phyloP scores from a whole-genome alignment of 1,284 basidiomycete genomes.

The Cryptococcus maquisensis region DNA sequence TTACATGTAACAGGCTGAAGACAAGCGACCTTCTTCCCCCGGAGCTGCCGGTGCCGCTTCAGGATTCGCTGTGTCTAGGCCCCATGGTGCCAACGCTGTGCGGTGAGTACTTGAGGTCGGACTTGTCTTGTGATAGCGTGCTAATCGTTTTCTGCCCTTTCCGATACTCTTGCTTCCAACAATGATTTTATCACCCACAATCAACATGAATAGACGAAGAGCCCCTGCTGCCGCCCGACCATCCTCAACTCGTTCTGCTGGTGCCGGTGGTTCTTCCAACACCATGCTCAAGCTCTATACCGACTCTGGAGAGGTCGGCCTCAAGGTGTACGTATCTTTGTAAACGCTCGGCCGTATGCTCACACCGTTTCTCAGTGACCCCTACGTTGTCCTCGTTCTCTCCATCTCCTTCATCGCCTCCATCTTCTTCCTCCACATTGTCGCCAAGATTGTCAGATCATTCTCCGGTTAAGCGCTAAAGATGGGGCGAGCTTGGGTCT shows the following conservation, averaged over 20 bases:
- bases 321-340: conserved; percentile 68
- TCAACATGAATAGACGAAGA: conserved; percentile 61
- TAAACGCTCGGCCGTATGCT: neutral
- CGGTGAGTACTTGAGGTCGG: conserved; percentile 24
- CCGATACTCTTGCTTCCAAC: neutral
- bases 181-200: neutral
- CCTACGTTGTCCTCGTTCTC: conserved; percentile 94
- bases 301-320: conserved; percentile 85
- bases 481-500: neutral
- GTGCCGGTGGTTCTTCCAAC: conserved; percentile 91
- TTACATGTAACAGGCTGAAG: conserved; percentile 33
- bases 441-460: conserved; percentile 85
- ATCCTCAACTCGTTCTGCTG: conserved; percentile 84
- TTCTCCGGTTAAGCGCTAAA: conserved; percentile 66
- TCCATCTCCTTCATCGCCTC: conserved; percentile 97
- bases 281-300: conserved; percentile 99
- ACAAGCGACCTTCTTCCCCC: conserved; percentile 40
- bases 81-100: conserved; percentile 46
- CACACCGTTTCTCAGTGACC: conserved; percentile 62
- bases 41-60: conserved; percentile 28
- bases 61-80: conserved; percentile 41
- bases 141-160: neutral
- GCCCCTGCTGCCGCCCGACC: conserved; percentile 72
- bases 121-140: neutral
- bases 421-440: conserved; percentile 98